phyloP scores from a whole-genome alignment of 306 rosid species.

The Gynostemma pentaphyllum region DNA sequence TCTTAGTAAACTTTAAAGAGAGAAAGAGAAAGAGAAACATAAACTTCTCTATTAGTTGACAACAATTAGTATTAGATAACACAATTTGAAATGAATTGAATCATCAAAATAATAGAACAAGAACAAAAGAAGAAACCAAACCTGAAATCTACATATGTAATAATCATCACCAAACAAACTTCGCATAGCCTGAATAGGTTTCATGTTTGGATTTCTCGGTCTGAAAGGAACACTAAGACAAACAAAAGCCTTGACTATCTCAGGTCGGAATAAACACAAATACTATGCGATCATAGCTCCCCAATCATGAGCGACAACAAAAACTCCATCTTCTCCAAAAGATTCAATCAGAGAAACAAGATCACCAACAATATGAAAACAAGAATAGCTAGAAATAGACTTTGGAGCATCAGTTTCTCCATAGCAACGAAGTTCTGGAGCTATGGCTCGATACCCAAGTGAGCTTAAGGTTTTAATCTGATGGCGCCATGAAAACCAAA shows the following conservation, averaged over 20 bases:
- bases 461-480: conserved; percentile 46
- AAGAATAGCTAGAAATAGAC: conserved; percentile 26
- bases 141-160: conserved; percentile 74
- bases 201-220: conserved; percentile 37
- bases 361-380: conserved; percentile 47
- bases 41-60: too few relatives aligned
- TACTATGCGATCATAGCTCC: conserved; percentile 51
- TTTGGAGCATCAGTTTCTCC: conserved; percentile 46
- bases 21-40: too few relatives aligned
- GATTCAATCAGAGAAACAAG: conserved; percentile 29
- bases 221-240: conserved; percentile 40
- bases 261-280: conserved; percentile 46
- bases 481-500: conserved; percentile 77
- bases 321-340: conserved; percentile 33
- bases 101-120: too few relatives aligned
- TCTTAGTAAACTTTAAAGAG: too few relatives aligned
- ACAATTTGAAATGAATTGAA: too few relatives aligned
- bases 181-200: conserved; percentile 35
- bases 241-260: conserved; percentile 39
- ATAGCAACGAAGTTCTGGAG: conserved; percentile 58
- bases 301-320: conserved; percentile 71
- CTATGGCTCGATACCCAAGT: conserved; percentile 41
- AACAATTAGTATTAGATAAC: too few relatives aligned
- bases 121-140: not conserved
- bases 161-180: conserved; percentile 48